Evolutionary conservation across 2,329 filamentous ascomycete genomes (phyloP).

Genomic region (Chaetomiaceae sp.): DNA sequence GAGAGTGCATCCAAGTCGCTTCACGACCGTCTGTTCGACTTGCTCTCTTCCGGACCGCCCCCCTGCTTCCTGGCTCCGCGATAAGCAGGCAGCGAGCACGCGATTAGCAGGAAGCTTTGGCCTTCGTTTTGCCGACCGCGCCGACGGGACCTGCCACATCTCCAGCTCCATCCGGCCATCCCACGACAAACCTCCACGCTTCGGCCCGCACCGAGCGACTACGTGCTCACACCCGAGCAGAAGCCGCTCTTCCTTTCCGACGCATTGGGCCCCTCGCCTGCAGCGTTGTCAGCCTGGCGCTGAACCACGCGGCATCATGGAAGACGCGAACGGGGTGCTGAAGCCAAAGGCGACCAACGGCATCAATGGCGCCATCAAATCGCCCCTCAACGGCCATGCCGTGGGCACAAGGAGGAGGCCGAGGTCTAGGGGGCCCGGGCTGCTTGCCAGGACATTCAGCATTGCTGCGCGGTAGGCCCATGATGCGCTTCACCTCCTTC

Average conservation of each 20-base stretch:
- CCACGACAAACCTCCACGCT: not conserved
- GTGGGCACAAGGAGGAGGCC: constrained; percentile 31
- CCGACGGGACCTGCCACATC: constrained; percentile 2
- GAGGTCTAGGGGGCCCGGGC: constrained; percentile 26
- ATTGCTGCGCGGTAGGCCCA: constrained; percentile 49
- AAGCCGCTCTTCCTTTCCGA: not conserved
- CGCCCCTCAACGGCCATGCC: constrained; percentile 36
- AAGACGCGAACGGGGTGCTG: constrained; percentile 20
- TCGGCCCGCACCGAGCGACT: not conserved
- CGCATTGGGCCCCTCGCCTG: constrained; percentile 9
- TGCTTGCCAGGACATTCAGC: constrained; percentile 42
- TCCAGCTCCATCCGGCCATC: constrained; percentile 13
- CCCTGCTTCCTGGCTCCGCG: not conserved
- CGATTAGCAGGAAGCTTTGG: not conserved
- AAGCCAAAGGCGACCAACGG: constrained; percentile 17
- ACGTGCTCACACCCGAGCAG: not conserved
- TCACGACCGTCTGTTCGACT: too few relatives aligned
- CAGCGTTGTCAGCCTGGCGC: constrained; percentile 24
- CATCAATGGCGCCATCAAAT: constrained; percentile 29
- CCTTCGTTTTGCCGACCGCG: not conserved
- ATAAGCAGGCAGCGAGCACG: not conserved
- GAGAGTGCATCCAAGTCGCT: too few relatives aligned
- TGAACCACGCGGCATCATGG: constrained; percentile 23
- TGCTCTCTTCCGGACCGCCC: too few relatives aligned
- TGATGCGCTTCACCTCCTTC: not conserved